Evolutionary conservation across 768 basidiomycete species (phyloP), one percentile per base, ranked within the genome.

Genomic region (Leccinum subgranulosum): DNA sequence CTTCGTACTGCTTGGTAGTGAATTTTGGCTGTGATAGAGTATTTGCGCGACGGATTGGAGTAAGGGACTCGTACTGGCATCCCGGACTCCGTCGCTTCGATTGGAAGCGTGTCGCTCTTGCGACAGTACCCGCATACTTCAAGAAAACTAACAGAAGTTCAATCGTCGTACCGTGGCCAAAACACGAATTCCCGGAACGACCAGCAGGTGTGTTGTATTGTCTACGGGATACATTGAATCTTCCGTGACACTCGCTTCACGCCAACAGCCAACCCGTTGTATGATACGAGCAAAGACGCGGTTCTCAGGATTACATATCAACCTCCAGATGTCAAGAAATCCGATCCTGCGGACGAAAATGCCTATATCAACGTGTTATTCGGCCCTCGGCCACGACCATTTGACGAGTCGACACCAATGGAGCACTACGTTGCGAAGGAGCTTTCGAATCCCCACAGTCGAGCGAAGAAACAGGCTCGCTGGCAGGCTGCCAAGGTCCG

Each of bases 381-480:
- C 45, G 79, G 79, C 53, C 75, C 77, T 11, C 66, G 66, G 27
- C 72, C 73, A 28, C 64, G 69, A n/a, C 66, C 79, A 28, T 80
- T 79, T 60, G 79, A 84, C 29, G 77, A 79, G 11, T 71, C 77
- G 14, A 74, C 77, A 10, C 87, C 88, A 12, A 78, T 90, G 58
- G 92, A 94, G 68, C 66, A 80, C 23, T 83, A 84, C 66, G 73
- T 94, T 56, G 68, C 75, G 47, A 80, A 81, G 59, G 92, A 94
- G 66, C 81, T 94, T 39, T 79, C 88, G 27, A 92, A 92, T 70
- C 90, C 90, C 25, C 87, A 92, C 66, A 84, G 88, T 12, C 85
- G 89, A 19, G 88, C 90, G 9, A 92, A 90, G 77, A 92, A 89
- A 70, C 85, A 88, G 65, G 76, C 77, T 50, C 83, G 92, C 60